Percentiles rank a stretch among this genome's conserved stretches.
Evolutionary conservation across 768 basidiomycete genomes (phyloP).

Genomic region (Guyanaporus albipodus): DNA sequence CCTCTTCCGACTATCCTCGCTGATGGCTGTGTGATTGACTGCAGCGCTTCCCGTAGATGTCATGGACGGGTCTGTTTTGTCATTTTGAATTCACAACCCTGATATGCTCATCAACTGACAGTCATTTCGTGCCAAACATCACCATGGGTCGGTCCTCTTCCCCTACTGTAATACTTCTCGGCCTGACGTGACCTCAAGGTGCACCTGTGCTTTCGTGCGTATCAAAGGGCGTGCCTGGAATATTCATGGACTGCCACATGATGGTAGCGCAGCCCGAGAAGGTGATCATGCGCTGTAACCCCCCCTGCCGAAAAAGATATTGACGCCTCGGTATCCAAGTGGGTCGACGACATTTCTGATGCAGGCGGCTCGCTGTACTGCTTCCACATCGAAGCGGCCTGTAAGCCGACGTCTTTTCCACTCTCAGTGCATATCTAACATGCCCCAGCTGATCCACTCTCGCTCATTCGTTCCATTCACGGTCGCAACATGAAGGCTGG

Average conservation of each 20-base stretch:
- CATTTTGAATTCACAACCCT: not conserved
- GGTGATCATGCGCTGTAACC: conserved; percentile 38
- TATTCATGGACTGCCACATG: conserved; percentile 99
- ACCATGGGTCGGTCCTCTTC: conserved; percentile 71
- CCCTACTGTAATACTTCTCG: not conserved
- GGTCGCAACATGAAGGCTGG: conserved; percentile 88
- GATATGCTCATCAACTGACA: conserved; percentile 29
- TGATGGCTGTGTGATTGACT: conserved; percentile 12
- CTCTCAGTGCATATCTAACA: conserved; percentile 15
- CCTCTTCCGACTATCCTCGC: not conserved
- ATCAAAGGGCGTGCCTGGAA: conserved; percentile 81
- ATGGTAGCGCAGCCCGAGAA: conserved; percentile 95
- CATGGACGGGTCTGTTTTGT: conserved; percentile 81
- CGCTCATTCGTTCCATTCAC: conserved; percentile 79
- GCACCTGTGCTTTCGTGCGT: conserved; percentile 86
- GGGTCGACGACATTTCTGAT: conserved; percentile 94
- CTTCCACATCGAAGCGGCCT: conserved; percentile 93
- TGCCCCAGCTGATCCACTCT: conserved; percentile 57
- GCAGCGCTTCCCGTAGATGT: conserved; percentile 59
- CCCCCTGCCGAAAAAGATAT: not conserved
- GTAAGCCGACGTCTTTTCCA: conserved; percentile 40
- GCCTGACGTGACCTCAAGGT: conserved; percentile 43
- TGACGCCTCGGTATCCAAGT: conserved; percentile 44
- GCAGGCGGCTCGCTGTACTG: conserved; percentile 95
- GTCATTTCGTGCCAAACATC: conserved; percentile 98